Base-by-base conservation (phyloP, 2,329 filamentous ascomycete species). In the Exophiala aquamarina region DNA sequence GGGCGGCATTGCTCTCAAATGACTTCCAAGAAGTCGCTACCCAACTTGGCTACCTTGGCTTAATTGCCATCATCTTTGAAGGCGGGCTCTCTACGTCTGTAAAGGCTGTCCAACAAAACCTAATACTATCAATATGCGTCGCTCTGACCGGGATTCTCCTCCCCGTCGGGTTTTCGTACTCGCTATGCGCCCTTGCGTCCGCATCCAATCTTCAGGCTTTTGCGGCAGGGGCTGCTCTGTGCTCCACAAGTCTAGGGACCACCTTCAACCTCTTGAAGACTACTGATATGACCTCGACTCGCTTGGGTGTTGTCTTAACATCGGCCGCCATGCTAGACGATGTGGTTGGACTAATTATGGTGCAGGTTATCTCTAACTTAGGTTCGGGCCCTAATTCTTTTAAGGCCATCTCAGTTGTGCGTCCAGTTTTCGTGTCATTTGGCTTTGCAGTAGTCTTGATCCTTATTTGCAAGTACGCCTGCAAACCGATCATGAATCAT, bases 271-370 rank as follows among this genome's bases (percentile, higher is more conserved):
- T 86, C 3, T 66, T 86, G 0, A 78, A 76, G 0, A 84, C 87
- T 7, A 82, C 81, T 2, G 73, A 73, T 2, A 64, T 84, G 9
- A 69, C 68, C n/a, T 62, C 69, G 2, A 82, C 76, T 7, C 67
- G 79, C 2, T 62, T 84, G 0, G 88, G 69, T 47, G 81, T 67
- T 7, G 78, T 93, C 0, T 72, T 90, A 1, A 79, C 80, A 2
- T 83, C 79, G 49, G 87, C 86, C 1, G 88, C 87, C 0, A 87
- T 93, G 79, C 79, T 93, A 68, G 88, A 93, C 61, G 87, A 93
- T 66, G 83, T 92, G 0, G 77, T 87, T 1, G 55, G 55, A 0
- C 69, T 92, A 8, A 79, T 91, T 6, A 86, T 92, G 79, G 84
- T 89, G 0, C 81, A 88, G 55, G 77, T 92, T 36, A 84, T 93